Percentiles rank a stretch among this genome's conserved stretches.
phyloP scores from a whole-genome alignment of 2,329 filamentous ascomycete species.

The Rugonectria rugulosa region DNA sequence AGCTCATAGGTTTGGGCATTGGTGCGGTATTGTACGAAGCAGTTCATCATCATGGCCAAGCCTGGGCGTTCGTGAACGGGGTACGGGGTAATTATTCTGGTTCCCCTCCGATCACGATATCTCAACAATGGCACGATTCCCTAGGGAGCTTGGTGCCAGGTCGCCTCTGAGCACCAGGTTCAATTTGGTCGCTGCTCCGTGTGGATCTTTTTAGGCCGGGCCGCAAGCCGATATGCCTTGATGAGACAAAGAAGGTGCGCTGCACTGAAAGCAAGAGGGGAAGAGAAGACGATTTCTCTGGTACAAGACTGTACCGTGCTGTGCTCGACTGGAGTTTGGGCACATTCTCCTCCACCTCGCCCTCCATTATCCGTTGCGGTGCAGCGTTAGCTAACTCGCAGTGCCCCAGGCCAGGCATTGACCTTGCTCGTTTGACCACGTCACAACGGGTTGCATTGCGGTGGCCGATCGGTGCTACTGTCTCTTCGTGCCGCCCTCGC shows the following conservation, averaged over 20 bases:
- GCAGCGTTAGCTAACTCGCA: conserved; percentile 29
- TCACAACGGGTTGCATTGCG: conserved; percentile 34
- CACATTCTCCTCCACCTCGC: background rate
- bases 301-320: background rate
- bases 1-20: background rate
- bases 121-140: background rate
- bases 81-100: too few species aligned
- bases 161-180: conserved; percentile 11
- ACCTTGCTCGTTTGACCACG: conserved; percentile 36
- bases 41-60: background rate
- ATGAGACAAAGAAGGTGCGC: conserved; percentile 23
- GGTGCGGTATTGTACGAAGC: background rate
- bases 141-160: conserved; percentile 5
- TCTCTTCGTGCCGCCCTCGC: too few species aligned
- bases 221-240: conserved; percentile 10
- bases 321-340: background rate
- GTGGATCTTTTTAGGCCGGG: conserved; percentile 15
- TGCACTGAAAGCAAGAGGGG: too few species aligned
- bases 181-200: conserved; percentile 5
- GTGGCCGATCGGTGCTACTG: conserved; percentile 24
- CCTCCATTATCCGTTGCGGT: conserved; percentile 19
- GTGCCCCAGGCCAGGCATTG: conserved; percentile 18
- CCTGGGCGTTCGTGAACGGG: background rate
- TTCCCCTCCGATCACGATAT: background rate
- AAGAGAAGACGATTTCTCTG: too few species aligned